These are phyloP conservation scores for Grosmannia clavigera DNA, from an alignment of 2,329 filamentous ascomycete species.

Conservation along the genomic window DNA sequence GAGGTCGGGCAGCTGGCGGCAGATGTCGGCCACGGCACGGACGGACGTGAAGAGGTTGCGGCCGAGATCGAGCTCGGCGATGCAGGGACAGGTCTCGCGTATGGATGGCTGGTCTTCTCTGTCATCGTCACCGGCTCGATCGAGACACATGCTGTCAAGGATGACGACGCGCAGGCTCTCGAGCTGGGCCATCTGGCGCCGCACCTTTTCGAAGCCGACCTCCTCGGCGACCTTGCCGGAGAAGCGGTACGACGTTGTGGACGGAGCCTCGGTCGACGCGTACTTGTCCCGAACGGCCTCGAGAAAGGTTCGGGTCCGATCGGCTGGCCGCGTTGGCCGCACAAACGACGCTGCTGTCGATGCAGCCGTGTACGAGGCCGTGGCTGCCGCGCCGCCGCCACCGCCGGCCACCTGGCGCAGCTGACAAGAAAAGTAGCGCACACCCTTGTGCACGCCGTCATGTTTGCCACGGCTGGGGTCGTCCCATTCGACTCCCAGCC, in stretches of 20 bases:
- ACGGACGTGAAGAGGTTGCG: slow-evolving; percentile 66
- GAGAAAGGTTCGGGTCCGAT: slow-evolving; percentile 60
- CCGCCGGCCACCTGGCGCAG: slow-evolving; percentile 18
- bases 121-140: slow-evolving; percentile 21
- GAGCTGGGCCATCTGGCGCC: slow-evolving; percentile 63
- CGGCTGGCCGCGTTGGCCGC: slow-evolving; percentile 58
- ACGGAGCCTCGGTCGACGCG: slow-evolving; percentile 38
- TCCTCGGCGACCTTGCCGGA: slow-evolving; percentile 83
- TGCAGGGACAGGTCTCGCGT: slow-evolving; percentile 44
- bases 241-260: slow-evolving; percentile 39
- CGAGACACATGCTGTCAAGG: slow-evolving; percentile 62
- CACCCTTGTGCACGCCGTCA: slow-evolving; percentile 67
- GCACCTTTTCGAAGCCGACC: slow-evolving; percentile 89
- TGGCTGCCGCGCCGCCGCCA: slow-evolving; percentile 23
- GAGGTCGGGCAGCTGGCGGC: slow-evolving; percentile 53
- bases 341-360: slow-evolving; percentile 66
- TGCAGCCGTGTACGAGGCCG: not conserved
- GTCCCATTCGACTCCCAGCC: slow-evolving; percentile 97
- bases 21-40: slow-evolving; percentile 57
- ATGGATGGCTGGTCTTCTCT: slow-evolving; percentile 26
- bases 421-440: slow-evolving; percentile 70
- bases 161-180: slow-evolving; percentile 70
- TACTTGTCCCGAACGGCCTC: slow-evolving; percentile 78
- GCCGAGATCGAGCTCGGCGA: slow-evolving; percentile 73
- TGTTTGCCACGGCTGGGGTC: slow-evolving; percentile 79